Evolutionary conservation across 1,139 yeast genomes (phyloP).

Genomic region (Kazachstania sp.): DNA sequence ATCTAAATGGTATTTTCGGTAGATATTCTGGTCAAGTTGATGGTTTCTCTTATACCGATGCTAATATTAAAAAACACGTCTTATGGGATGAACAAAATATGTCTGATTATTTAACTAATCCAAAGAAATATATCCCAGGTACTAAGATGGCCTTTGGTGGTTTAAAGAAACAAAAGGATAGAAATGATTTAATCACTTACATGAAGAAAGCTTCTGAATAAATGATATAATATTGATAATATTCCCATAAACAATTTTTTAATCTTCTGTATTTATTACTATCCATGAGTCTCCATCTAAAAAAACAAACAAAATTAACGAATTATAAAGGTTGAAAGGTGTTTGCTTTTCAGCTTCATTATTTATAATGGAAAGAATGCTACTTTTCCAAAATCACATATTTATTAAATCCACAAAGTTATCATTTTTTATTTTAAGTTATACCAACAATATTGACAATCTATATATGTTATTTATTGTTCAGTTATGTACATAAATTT

Average conservation of each 20-base stretch:
- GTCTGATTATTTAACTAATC: slow-evolving; percentile 96
- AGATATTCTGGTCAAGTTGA: slow-evolving; percentile 87
- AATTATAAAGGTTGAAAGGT: too few species aligned
- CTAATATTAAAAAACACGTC: slow-evolving; percentile 95
- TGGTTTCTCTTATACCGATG: slow-evolving; percentile 95
- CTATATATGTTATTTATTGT: too few species aligned
- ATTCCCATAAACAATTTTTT: background rate
- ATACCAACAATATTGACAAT: too few species aligned
- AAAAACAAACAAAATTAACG: too few species aligned
- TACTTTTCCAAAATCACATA: background rate
- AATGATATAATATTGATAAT: background rate
- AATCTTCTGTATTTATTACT: too few species aligned
- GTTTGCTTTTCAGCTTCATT: too few species aligned
- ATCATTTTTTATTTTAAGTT: too few species aligned
- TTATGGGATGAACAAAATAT: slow-evolving; percentile 80
- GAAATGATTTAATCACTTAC: slow-evolving; percentile 93
- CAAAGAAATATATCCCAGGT: slow-evolving; percentile 99
- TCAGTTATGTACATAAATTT: too few species aligned
- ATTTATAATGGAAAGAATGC: too few species aligned
- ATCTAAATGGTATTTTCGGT: slow-evolving; percentile 89
- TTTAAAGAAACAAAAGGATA: slow-evolving; percentile 97
- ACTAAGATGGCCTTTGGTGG: slow-evolving; percentile 99
- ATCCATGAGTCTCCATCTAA: too few species aligned
- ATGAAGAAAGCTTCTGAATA: slow-evolving; percentile 56
- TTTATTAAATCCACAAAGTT: background rate